Conservation (phyloP, 148 eudicot species). For the Selenicereus undatus region DNA sequence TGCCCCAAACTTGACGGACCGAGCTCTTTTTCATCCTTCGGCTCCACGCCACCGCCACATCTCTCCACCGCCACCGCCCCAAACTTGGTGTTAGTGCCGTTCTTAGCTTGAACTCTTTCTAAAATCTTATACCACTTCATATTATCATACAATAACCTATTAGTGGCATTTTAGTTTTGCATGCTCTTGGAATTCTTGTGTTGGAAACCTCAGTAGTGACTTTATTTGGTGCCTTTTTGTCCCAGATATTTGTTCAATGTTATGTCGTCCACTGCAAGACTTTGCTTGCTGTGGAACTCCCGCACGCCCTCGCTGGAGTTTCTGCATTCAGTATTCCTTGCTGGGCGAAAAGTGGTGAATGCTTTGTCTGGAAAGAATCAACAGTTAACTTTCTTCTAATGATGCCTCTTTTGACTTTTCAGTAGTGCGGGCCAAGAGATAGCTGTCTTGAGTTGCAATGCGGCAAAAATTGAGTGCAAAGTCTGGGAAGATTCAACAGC, state of each 20-base stretch:
- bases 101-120: not conserved
- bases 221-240: not conserved
- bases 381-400: too few relatives aligned
- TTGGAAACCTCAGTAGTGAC: not conserved
- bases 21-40: too few relatives aligned
- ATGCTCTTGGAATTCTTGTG: not conserved
- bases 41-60: too few relatives aligned
- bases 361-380: not conserved
- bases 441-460: slow-evolving; percentile 48
- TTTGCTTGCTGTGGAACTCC: too few relatives aligned
- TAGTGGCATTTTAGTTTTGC: not conserved
- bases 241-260: not conserved
- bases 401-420: slow-evolving; percentile 11
- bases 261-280: not conserved
- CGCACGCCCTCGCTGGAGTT: not conserved
- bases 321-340: not conserved
- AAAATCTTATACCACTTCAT: not conserved
- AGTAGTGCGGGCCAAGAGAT: slow-evolving; percentile 51
- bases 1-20: too few relatives aligned
- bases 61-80: too few relatives aligned
- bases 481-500: slow-evolving; percentile 62
- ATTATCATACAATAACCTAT: not conserved
- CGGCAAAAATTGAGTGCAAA: slow-evolving; percentile 48
- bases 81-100: too few relatives aligned
- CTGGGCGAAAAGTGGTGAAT: not conserved